These are phyloP conservation scores for Neofusicoccum laricinum DNA, from an alignment of 2,329 filamentous ascomycete genomes.

Conservation along the genomic window DNA sequence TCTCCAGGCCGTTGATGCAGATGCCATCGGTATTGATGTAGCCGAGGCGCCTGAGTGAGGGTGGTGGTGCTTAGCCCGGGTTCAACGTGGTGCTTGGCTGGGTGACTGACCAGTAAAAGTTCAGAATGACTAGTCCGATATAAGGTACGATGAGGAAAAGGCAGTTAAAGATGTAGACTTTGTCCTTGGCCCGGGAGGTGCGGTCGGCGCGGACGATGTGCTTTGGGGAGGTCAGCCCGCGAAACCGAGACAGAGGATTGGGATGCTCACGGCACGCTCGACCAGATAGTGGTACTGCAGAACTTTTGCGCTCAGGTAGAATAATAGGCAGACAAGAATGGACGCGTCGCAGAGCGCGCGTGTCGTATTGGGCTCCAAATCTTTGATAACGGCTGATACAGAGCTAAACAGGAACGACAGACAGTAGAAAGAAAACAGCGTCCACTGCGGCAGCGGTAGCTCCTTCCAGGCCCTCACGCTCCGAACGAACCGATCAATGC, in stretches of 20 bases:
- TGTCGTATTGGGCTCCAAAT: not conserved
- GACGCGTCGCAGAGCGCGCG: not conserved
- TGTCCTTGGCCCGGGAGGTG: conserved; percentile 54
- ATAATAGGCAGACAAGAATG: conserved; percentile 41
- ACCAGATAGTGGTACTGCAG: conserved; percentile 65
- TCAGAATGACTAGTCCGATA: not conserved
- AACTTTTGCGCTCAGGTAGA: conserved; percentile 64
- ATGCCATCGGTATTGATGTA: not conserved
- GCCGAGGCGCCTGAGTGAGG: not conserved
- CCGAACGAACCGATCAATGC: conserved; percentile 1
- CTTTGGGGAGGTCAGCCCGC: conserved; percentile 28
- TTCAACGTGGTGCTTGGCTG: no score
- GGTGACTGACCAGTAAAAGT: not conserved
- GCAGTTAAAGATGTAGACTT: conserved; percentile 60
- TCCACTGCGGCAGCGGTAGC: not conserved
- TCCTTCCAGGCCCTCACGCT: conserved; percentile 3
- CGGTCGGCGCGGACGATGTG: conserved; percentile 56
- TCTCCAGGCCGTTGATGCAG: conserved; percentile 7
- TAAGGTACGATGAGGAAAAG: conserved; percentile 49
- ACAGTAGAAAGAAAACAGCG: not conserved
- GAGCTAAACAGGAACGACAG: conserved; percentile 3
- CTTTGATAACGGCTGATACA: not conserved
- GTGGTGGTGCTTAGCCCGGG: not conserved
- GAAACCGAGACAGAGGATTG: not conserved
- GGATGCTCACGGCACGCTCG: conserved; percentile 56